Evolutionary conservation across 306 rosid genomes (phyloP).

Genomic region (Benincasa hispida): DNA sequence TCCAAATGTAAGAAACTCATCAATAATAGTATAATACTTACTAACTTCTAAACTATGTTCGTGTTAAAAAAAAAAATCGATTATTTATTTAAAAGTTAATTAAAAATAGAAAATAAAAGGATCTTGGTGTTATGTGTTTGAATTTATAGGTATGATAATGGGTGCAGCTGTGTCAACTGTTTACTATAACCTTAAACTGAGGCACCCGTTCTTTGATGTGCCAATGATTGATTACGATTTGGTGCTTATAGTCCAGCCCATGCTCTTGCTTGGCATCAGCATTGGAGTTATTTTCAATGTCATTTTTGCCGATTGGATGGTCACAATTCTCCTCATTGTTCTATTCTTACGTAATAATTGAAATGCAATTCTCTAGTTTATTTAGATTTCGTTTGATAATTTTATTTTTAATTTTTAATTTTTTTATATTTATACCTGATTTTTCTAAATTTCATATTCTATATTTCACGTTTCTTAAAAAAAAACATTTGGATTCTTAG

Average conservation of each 20-base stretch:
- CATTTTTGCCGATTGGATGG: constrained; percentile 85
- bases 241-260: constrained; percentile 79
- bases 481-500: no score
- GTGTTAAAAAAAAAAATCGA: no score
- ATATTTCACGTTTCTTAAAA: no score
- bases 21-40: no score
- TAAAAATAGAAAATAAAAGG: no score
- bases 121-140: no score
- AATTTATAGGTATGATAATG: constrained; percentile 70
- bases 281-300: constrained; percentile 84
- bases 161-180: constrained; percentile 80
- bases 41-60: no score
- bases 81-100: no score
- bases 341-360: constrained; percentile 52
- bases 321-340: constrained; percentile 71
- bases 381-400: no score
- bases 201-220: constrained; percentile 61
- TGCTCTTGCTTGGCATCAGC: constrained; percentile 95
- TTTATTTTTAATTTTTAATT: no score
- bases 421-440: no score
- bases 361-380: background rate
- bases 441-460: no score
- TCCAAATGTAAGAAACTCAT: constrained; percentile 49
- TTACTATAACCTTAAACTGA: constrained; percentile 65
- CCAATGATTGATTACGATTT: constrained; percentile 88